Percentiles rank a stretch among this genome's conserved stretches.
These are phyloP conservation scores for Coemansia sp. DNA, from an alignment of 192 early-diverging fungal species.

Conservation along the genomic window DNA sequence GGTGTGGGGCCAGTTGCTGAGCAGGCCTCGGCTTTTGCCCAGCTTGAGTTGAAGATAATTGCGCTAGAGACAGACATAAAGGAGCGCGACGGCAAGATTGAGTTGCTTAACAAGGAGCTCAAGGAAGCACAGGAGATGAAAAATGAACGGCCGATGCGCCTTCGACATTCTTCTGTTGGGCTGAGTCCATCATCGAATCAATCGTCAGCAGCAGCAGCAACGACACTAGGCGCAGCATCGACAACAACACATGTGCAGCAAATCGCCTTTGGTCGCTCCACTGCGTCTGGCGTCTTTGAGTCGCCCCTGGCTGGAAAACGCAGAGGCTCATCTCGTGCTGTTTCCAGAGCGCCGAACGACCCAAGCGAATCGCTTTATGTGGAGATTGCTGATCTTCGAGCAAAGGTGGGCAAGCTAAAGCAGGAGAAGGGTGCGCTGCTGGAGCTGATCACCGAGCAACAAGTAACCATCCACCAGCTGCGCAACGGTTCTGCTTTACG, in stretches of 20 bases:
- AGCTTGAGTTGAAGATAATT: slow-evolving; percentile 42
- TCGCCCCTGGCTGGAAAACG: background rate
- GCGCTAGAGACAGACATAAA: slow-evolving; percentile 28
- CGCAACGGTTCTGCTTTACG: slow-evolving; percentile 11
- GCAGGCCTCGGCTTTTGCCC: slow-evolving; percentile 21
- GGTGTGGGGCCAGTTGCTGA: slow-evolving; percentile 5
- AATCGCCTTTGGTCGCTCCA: background rate
- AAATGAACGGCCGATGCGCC: slow-evolving; percentile 50
- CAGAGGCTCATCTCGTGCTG: background rate
- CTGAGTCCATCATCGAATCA: slow-evolving; percentile 9
- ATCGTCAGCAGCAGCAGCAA: background rate
- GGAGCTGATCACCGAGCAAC: slow-evolving; percentile 54
- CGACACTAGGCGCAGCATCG: background rate
- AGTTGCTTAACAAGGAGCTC: slow-evolving; percentile 25
- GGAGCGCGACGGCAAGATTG: slow-evolving; percentile 19
- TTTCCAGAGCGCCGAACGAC: background rate
- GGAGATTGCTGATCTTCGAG: slow-evolving; percentile 40
- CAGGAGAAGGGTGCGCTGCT: slow-evolving; percentile 39
- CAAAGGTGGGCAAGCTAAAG: slow-evolving; percentile 29
- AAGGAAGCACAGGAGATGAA: slow-evolving; percentile 20
- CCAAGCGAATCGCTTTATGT: slow-evolving; percentile 34
- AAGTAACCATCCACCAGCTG: slow-evolving; percentile 44
- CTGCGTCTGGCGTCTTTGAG: background rate
- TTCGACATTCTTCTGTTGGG: slow-evolving; percentile 31
- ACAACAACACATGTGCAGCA: background rate